Conservation (phyloP, 2,329 filamentous ascomycete genomes). For the Chaetomiaceae sp. region DNA sequence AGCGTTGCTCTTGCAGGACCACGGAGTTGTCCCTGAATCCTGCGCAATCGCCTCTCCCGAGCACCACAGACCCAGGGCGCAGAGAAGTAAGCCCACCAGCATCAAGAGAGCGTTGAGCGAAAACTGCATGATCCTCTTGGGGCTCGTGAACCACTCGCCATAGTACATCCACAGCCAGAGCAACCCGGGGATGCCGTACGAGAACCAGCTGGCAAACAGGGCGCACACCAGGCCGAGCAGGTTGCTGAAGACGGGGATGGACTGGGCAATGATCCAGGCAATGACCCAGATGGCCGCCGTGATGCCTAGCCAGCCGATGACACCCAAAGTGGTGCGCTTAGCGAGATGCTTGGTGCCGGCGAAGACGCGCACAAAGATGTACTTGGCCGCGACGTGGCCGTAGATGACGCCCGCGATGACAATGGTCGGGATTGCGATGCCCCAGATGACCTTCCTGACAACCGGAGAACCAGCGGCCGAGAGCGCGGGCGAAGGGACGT, state of each 20-base stretch:
- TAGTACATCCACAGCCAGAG: constrained; percentile 47
- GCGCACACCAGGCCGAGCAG: constrained; percentile 59
- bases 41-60: constrained; percentile 17
- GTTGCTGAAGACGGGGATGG: constrained; percentile 64
- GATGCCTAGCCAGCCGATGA: constrained; percentile 55
- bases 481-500: constrained; percentile 61
- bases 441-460: constrained; percentile 61
- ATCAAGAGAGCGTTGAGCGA: constrained; percentile 8
- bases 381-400: constrained; percentile 61
- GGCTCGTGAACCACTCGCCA: constrained; percentile 31
- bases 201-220: constrained; percentile 65
- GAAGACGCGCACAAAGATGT: constrained; percentile 61
- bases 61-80: constrained; percentile 13
- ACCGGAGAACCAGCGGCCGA: constrained; percentile 50
- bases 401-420: constrained; percentile 68
- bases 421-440: constrained; percentile 64
- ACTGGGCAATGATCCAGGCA: constrained; percentile 63
- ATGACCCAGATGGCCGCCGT: constrained; percentile 52
- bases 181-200: constrained; percentile 43
- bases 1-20: constrained; percentile 15
- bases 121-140: constrained; percentile 7
- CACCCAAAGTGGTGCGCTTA: constrained; percentile 45
- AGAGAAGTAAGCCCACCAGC: constrained; percentile 9
- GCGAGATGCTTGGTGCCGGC: constrained; percentile 52
- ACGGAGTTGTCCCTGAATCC: constrained; percentile 9